Base-by-base conservation (phyloP, 805 yeast genomes). In the Blastobotrys americana region DNA sequence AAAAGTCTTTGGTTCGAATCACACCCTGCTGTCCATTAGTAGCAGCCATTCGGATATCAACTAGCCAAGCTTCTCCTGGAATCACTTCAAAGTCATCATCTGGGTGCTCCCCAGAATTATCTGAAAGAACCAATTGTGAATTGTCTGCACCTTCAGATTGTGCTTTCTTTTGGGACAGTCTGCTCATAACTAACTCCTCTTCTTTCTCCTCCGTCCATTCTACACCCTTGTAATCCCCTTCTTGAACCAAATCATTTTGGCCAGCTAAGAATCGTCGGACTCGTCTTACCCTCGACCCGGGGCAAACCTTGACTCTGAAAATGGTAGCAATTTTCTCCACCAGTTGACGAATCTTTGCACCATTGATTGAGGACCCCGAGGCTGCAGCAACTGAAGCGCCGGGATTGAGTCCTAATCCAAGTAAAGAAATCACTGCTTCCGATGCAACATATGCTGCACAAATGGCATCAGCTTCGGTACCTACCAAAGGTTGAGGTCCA, bases 211-310 rank as follows among this genome's bases (percentile, higher is more conserved):
- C 53, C 18, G 58, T 57, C 73, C 73, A 69, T 15, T 52, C 58
- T 3, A 89, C 94, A 60, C 96, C 96, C 66, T 90, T 89, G 67
- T 84, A 85, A 53, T 86, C 96, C 59, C 80, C 76, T 69, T 90
- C 98, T 33, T 89, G 90, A 52, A 88, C 93, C 44, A 88, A 93
- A 60, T 87, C 95, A 47, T 89, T 82, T 71, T 93, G 98, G 43
- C 98, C 98, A 34, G 95, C 95, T 59, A 93, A 76, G 58, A 90
- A 93, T 60, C 97, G 78, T 70, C 96, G 78, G 46, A 89, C 74
- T 64, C 96, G 77, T 68, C 98, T 82, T 36, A 93, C 84, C 62
- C 86, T 81, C 18, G 96, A 85, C 0, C 96, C 95, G 23, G 97
- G 97, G 31, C 85, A 87, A 44, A 93, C 87, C 46, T 72, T 72